Evolutionary conservation across 129 eudicot species (phyloP).

Genomic region (Flaveria bidentis): DNA sequence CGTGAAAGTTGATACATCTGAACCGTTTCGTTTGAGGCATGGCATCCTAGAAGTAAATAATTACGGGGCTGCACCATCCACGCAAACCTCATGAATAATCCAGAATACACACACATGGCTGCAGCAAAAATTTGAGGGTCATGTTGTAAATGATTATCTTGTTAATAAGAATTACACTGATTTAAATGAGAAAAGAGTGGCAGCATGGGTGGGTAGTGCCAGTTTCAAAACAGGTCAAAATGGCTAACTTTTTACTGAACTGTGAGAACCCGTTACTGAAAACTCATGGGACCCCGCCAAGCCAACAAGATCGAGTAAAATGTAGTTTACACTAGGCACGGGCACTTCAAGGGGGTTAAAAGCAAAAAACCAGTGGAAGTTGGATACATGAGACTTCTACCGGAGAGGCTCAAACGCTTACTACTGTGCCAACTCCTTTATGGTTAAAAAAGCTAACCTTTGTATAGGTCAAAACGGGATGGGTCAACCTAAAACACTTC

Average conservation of each 20-base stretch:
- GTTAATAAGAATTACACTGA: constrained; percentile 7
- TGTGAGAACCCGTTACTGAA: neutral
- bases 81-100: constrained; percentile 82
- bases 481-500: too few species aligned
- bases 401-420: too few species aligned
- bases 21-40: constrained; percentile 82
- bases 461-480: too few species aligned
- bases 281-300: neutral
- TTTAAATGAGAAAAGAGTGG: neutral
- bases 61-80: constrained; percentile 96
- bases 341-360: too few species aligned
- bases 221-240: neutral
- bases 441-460: too few species aligned
- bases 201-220: neutral
- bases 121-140: constrained; percentile 23
- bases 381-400: too few species aligned
- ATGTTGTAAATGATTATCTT: constrained; percentile 3
- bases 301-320: too few species aligned
- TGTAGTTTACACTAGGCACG: too few species aligned
- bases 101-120: constrained; percentile 86
- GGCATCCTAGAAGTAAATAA: constrained; percentile 71
- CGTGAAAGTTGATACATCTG: constrained; percentile 78
- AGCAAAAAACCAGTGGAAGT: too few species aligned
- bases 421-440: too few species aligned
- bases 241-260: neutral